These are phyloP conservation scores for Lactifluus rugatus DNA, from an alignment of 768 basidiomycete species.

Conservation along the genomic window DNA sequence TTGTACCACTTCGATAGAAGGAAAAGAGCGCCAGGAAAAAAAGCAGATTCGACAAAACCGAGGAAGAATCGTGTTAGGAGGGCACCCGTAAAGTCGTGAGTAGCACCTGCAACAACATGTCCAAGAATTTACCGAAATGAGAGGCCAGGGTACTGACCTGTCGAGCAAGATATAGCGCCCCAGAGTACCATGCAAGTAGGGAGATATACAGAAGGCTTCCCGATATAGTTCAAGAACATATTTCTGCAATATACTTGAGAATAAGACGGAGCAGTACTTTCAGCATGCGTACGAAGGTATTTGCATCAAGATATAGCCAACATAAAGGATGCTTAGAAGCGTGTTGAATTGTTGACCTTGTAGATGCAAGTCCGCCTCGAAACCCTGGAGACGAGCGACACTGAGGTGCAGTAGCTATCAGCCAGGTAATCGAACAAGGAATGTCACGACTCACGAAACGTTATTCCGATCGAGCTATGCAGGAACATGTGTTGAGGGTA, in stretches of 20 bases:
- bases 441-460: conserved; percentile 37
- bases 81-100: conserved; percentile 42
- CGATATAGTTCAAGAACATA: conserved; percentile 58
- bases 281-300: conserved; percentile 52
- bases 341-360: conserved; percentile 56
- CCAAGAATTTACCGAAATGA: neutral
- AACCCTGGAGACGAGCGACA: conserved; percentile 62
- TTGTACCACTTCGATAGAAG: conserved; percentile 67
- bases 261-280: neutral
- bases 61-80: conserved; percentile 65
- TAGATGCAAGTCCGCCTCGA: conserved; percentile 57
- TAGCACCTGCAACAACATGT: conserved; percentile 8
- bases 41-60: conserved; percentile 51
- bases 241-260: conserved; percentile 35
- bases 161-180: conserved; percentile 43
- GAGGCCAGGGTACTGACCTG: conserved; percentile 25
- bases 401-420: conserved; percentile 29
- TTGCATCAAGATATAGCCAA: conserved; percentile 73
- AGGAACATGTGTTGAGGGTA: neutral
- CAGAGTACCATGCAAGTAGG: conserved; percentile 60
- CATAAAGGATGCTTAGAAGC: conserved; percentile 55
- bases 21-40: conserved; percentile 61
- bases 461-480: conserved; percentile 63
- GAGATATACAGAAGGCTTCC: conserved; percentile 59
- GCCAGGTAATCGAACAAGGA: neutral